Evolutionary conservation across 2,329 filamentous ascomycete species (phyloP).

Genomic region (Neofusicoccum ribis): DNA sequence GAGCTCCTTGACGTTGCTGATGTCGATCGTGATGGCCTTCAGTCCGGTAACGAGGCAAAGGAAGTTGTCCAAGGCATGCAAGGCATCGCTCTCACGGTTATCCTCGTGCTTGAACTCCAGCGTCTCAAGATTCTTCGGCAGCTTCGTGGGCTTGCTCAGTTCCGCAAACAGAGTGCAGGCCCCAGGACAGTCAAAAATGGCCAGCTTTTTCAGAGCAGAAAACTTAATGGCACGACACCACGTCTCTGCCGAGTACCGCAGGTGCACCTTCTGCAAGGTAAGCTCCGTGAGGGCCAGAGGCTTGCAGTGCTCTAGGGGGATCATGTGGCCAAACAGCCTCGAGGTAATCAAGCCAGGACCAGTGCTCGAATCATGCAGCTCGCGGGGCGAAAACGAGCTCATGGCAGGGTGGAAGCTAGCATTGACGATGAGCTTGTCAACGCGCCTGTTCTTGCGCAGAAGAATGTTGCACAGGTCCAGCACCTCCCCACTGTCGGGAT

Average conservation of each 20-base stretch:
- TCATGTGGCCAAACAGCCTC: constrained; percentile 49
- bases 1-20: constrained; percentile 42
- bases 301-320: constrained; percentile 48
- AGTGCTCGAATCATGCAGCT: constrained; percentile 50
- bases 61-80: constrained; percentile 50
- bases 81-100: constrained; percentile 48
- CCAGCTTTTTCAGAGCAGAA: constrained; percentile 42
- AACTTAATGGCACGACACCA: constrained; percentile 52
- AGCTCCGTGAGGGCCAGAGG: constrained; percentile 47
- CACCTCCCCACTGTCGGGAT: constrained; percentile 48
- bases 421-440: constrained; percentile 51
- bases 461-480: constrained; percentile 46
- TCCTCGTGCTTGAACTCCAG: constrained; percentile 51
- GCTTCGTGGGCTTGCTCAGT: constrained; percentile 45
- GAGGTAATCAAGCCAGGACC: constrained; percentile 48
- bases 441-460: constrained; percentile 41
- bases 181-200: constrained; percentile 47
- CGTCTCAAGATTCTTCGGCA: constrained; percentile 47
- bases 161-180: constrained; percentile 50
- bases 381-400: constrained; percentile 36
- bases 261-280: constrained; percentile 46
- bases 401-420: constrained; percentile 47
- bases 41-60: constrained; percentile 49
- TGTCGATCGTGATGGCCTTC: constrained; percentile 45
- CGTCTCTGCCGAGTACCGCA: constrained; percentile 50